phyloP scores from a whole-genome alignment of 306 rosid species.

The Cucurbita moschata region DNA sequence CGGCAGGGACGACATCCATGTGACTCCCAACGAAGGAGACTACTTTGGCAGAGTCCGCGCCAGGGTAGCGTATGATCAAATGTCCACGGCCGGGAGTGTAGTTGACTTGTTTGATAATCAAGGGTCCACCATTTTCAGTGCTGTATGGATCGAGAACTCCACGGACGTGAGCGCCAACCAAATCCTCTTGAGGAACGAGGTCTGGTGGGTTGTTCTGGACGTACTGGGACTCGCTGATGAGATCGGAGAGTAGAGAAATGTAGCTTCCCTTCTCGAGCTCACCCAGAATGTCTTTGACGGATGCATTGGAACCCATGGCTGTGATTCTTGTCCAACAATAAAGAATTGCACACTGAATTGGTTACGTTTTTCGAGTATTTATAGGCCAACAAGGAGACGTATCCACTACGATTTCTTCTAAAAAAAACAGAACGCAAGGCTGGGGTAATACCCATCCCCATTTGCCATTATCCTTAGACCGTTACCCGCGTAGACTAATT shows the following conservation, averaged over 20 bases:
- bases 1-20: conserved; percentile 94
- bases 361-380: too few relatives aligned
- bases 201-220: conserved; percentile 83
- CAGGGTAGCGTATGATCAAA: conserved; percentile 75
- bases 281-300: conserved; percentile 35
- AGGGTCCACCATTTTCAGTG: conserved; percentile 62
- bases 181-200: conserved; percentile 66
- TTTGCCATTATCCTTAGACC: too few relatives aligned
- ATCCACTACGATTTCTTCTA: too few relatives aligned
- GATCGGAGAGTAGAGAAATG: conserved; percentile 48
- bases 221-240: conserved; percentile 63
- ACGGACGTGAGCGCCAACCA: conserved; percentile 50
- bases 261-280: conserved; percentile 48
- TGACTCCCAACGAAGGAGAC: conserved; percentile 81
- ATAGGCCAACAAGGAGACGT: too few relatives aligned
- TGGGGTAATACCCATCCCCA: too few relatives aligned
- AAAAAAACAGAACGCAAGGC: too few relatives aligned
- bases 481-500: too few relatives aligned
- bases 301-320: conserved; percentile 30
- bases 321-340: background rate
- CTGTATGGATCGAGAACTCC: conserved; percentile 48
- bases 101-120: conserved; percentile 54
- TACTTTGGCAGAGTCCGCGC: conserved; percentile 50
- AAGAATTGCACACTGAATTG: too few relatives aligned
- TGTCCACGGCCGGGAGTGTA: conserved; percentile 64